Conservation (phyloP, 805 yeast genomes). For the Danielia oregonensis region DNA sequence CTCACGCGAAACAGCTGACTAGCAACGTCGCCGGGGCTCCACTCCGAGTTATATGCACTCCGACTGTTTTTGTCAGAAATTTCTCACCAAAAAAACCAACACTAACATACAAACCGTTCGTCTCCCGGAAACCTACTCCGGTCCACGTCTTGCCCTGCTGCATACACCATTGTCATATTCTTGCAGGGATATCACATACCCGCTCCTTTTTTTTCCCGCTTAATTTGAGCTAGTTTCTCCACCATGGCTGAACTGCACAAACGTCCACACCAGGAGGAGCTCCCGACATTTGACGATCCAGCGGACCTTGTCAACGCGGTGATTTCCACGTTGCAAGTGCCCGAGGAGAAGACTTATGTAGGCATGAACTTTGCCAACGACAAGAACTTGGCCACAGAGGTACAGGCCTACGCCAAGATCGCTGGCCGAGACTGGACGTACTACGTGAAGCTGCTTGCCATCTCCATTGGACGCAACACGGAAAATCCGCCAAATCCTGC, state of each 20-base stretch:
- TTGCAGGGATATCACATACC: too few species aligned
- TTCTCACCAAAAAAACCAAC: constrained; percentile 12
- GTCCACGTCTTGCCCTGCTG: too few species aligned
- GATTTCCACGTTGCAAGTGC: constrained; percentile 63
- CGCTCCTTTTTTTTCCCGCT: not conserved
- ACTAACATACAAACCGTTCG: too few species aligned
- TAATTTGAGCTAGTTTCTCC: not conserved
- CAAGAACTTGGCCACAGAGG: constrained; percentile 64
- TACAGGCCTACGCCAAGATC: constrained; percentile 97
- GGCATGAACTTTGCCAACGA: constrained; percentile 71
- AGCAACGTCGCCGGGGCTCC: too few species aligned
- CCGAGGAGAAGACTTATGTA: constrained; percentile 73
- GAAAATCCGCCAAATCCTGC: constrained; percentile 23
- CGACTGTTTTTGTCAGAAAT: constrained; percentile 17
- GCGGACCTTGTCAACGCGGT: constrained; percentile 70
- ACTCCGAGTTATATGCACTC: constrained; percentile 11
- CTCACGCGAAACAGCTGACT: too few species aligned
- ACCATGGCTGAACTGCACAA: constrained; percentile 6
- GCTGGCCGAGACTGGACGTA: constrained; percentile 94
- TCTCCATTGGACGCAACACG: constrained; percentile 86
- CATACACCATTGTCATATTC: too few species aligned
- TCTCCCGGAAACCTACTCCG: too few species aligned
- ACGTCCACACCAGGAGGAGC: constrained; percentile 17
- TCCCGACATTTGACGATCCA: constrained; percentile 51
- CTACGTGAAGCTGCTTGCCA: constrained; percentile 74